Evolutionary conservation across 768 basidiomycete species (phyloP), one percentile per base, ranked within the genome.

Genomic region (Auriscalpium orientale): DNA sequence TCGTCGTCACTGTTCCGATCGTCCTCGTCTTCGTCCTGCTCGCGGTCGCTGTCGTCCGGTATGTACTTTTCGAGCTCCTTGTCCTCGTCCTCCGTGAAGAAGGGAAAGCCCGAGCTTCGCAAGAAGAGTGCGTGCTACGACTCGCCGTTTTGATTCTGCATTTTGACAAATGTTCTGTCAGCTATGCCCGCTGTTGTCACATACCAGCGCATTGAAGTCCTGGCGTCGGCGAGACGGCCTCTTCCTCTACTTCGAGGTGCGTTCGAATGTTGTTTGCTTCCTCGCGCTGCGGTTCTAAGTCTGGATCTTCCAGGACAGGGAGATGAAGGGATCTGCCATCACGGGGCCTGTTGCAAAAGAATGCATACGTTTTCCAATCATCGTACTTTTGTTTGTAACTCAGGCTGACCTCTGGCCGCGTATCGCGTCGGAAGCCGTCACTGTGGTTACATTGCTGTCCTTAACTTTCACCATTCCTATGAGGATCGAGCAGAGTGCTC

Each of bases 291-390:
- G 28, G 28, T 28, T 28, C 28, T 28, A 28, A 28, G 28, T 28
- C 28, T 28, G 7, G 28, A 28, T 49, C 49, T 38, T 21, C 22
- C 52, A 87, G 87, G 93, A 95, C 74, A 95, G 95, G 67, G 97
- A 99, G 79, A 99, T 99, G 97, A 99, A 99, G 81, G 95, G 95
- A 50, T 95, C 91, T 52, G 91, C 91, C 58, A 95, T 97, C 70
- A 91, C 93, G 37, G 93, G 93, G 56, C 94, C 93, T 43, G 91
- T 99, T 60, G 97, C 95, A 77, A 99, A 98, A 84, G 95, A 98
- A 91, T 98, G 97, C 70, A 90, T 93, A 71, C 44, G 91, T 85
- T 45, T 8, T 35, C 9, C 2, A 7, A 4, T 44, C 47, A 7
- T 37, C 15, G 54, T 51, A 48, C 21, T 5, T 46, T 8, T n/a